Evolutionary conservation across 139 green algal species (phyloP).

Genomic region (Volvox africanus): DNA sequence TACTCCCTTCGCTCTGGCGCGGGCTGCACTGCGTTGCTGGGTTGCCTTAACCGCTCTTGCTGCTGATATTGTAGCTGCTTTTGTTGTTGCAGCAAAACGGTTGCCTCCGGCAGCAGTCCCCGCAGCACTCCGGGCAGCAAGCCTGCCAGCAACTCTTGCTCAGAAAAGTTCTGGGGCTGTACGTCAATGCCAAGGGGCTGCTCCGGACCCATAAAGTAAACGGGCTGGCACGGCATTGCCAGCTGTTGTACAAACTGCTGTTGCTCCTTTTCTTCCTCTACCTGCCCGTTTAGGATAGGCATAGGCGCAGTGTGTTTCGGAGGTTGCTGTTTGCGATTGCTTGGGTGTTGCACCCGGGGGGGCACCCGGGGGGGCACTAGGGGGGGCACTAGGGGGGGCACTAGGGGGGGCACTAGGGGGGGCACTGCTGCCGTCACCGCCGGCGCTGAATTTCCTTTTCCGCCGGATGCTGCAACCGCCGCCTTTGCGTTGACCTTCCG

Average conservation of each 20-base stretch:
- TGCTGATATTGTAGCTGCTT: neutral
- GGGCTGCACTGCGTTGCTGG: neutral
- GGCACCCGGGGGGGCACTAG: too few species aligned
- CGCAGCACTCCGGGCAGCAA: neutral
- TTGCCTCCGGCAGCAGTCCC: neutral
- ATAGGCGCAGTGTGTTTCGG: too few species aligned
- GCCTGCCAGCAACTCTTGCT: neutral
- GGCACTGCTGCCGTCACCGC: neutral
- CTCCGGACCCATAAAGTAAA: neutral
- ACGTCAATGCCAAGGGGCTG: neutral
- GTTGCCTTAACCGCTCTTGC: neutral
- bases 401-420: too few species aligned
- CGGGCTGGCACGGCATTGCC: neutral
- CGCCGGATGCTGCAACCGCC: neutral
- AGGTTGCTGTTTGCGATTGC: too few species aligned
- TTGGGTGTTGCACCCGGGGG: neutral
- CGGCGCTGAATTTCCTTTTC: neutral
- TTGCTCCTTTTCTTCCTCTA: neutral
- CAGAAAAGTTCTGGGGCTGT: neutral
- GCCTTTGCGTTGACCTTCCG: neutral
- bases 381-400: too few species aligned
- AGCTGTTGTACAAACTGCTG: neutral
- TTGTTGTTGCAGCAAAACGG: neutral
- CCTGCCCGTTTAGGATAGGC: too few species aligned
- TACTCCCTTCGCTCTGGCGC: neutral